phyloP scores from a whole-genome alignment of 805 yeast genomes.

The Cyberlindnera bimundalis region DNA sequence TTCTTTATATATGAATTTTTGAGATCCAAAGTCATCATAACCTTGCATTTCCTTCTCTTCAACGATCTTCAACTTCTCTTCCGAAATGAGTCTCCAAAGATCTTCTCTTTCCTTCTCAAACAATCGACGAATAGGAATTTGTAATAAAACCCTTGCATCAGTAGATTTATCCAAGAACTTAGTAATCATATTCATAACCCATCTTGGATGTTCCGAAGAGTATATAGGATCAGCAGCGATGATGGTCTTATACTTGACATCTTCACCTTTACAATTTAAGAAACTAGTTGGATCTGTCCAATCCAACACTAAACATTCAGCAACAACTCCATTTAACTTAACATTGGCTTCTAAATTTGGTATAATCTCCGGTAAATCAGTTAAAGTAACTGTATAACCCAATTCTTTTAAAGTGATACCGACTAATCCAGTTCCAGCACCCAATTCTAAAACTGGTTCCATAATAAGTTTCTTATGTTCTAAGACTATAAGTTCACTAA shows the following conservation, averaged over 20 bases:
- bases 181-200: conserved; percentile 61
- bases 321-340: conserved; percentile 42
- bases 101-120: conserved; percentile 61
- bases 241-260: conserved; percentile 49
- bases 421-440: conserved; percentile 91
- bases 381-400: conserved; percentile 45
- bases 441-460: conserved; percentile 61
- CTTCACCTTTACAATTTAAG: conserved; percentile 28
- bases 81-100: conserved; percentile 53
- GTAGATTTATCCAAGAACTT: conserved; percentile 36
- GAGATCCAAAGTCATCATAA: conserved; percentile 81
- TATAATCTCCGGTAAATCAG: conserved; percentile 79
- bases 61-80: conserved; percentile 30
- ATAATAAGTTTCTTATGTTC: conserved; percentile 22
- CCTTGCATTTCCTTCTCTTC: conserved; percentile 47
- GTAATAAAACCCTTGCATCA: conserved; percentile 53
- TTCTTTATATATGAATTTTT: conserved; percentile 46
- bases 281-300: conserved; percentile 66
- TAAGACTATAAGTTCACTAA: conserved; percentile 52
- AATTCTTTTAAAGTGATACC: conserved; percentile 66
- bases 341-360: conserved; percentile 63
- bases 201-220: conserved; percentile 73
- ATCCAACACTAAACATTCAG: conserved; percentile 55
- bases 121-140: conserved; percentile 69
- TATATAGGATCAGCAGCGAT: conserved; percentile 88